Evolutionary conservation across 371 early-diverging fungal genomes (phyloP).

Genomic region (Mortierella sp.): DNA sequence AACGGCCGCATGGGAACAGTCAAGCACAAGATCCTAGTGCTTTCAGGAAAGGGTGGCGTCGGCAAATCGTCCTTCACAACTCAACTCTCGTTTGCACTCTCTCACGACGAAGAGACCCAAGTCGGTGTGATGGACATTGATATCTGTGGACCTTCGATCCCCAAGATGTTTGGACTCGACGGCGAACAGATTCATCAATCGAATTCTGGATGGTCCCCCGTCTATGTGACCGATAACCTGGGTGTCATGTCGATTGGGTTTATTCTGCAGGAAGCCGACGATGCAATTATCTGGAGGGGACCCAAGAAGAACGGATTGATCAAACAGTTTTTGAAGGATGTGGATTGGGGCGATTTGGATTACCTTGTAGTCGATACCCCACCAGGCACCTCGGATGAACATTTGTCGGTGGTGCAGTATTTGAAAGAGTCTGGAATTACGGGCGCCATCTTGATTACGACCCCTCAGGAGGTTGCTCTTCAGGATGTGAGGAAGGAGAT

Average conservation of each 20-base stretch:
- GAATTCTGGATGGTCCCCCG: conserved; percentile 91
- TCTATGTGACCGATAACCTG: conserved; percentile 92
- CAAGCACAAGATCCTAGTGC: conserved; percentile 91
- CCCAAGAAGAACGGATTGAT: conserved; percentile 97
- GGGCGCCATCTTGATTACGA: conserved; percentile 97
- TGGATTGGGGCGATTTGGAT: conserved; percentile 95
- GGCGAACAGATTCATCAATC: conserved; percentile 91
- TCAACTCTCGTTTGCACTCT: conserved; percentile 86
- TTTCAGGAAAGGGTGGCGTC: conserved; percentile 99
- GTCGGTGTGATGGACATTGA: conserved; percentile 99
- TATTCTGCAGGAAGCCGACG: conserved; percentile 90
- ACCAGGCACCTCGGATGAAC: conserved; percentile 99
- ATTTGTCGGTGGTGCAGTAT: conserved; percentile 88
- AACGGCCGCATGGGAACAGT: conserved; percentile 76
- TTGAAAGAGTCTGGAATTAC: conserved; percentile 85
- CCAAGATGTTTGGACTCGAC: conserved; percentile 91
- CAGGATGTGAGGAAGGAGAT: conserved; percentile 98
- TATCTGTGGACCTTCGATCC: conserved; percentile 99
- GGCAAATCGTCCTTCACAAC: conserved; percentile 94
- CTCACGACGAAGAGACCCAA: conserved; percentile 70
- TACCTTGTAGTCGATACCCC: conserved; percentile 99
- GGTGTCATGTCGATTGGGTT: conserved; percentile 97
- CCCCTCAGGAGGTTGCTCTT: conserved; percentile 98
- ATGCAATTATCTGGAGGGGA: conserved; percentile 99
- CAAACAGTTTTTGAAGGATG: conserved; percentile 97